Conservation (phyloP, 371 early-diverging fungal genomes). For the Zopfochytrium polystomum region DNA sequence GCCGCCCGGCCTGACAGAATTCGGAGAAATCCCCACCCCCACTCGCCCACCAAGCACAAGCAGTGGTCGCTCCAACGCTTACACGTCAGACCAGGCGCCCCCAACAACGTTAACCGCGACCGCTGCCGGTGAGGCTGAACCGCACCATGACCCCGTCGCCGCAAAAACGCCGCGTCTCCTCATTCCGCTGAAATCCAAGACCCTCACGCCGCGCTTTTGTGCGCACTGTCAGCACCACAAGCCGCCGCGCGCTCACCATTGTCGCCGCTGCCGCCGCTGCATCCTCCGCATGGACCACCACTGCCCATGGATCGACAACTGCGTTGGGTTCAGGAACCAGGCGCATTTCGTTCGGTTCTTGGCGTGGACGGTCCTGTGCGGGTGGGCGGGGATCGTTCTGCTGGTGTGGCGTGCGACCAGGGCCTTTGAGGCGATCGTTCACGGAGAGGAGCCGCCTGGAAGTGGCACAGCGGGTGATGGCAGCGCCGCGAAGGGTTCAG, state of each 20-base stretch:
- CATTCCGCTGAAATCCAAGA: too few species aligned
- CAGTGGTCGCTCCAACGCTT: too few species aligned
- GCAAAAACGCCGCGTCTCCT: too few species aligned
- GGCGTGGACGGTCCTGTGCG: constrained; percentile 25
- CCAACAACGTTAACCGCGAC: too few species aligned
- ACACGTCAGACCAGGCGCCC: too few species aligned
- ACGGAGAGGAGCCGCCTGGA: neutral
- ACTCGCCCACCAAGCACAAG: too few species aligned
- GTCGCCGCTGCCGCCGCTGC: constrained; percentile 56
- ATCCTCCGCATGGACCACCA: too few species aligned
- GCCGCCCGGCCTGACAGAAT: too few species aligned
- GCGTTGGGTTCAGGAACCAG: constrained; percentile 84
- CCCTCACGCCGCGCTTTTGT: neutral
- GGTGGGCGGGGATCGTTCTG: constrained; percentile 11
- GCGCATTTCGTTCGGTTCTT: constrained; percentile 83
- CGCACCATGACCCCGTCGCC: too few species aligned
- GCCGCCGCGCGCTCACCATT: constrained; percentile 60
- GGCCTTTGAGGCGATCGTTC: constrained; percentile 5
- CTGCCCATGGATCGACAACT: constrained; percentile 69
- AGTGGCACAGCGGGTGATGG: neutral
- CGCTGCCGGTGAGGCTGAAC: too few species aligned
- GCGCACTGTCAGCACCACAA: constrained; percentile 50
- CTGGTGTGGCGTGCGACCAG: constrained; percentile 5
- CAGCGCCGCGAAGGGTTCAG: neutral
- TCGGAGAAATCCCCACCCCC: too few species aligned